Conservation (phyloP, 2,329 filamentous ascomycete species). For the Paramyrothecium sp. region DNA sequence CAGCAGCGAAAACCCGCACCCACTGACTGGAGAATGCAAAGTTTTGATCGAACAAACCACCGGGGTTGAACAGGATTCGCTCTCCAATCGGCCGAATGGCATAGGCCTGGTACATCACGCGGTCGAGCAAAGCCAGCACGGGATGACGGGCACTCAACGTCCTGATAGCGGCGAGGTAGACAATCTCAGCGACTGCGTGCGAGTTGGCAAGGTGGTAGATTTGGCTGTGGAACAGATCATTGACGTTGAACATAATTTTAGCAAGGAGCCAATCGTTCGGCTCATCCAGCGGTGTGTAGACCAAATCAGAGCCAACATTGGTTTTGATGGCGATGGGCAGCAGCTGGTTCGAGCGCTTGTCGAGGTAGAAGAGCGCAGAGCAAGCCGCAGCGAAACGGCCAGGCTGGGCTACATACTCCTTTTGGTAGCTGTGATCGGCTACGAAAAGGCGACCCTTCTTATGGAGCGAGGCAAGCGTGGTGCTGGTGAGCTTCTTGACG, state of each 20-base stretch:
- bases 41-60: constrained; percentile 11
- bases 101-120: constrained; percentile 23
- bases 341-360: constrained; percentile 36
- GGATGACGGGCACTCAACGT: constrained; percentile 45
- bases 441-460: constrained; percentile 38
- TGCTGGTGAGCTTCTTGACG: constrained; percentile 26
- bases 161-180: constrained; percentile 42
- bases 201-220: constrained; percentile 41
- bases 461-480: constrained; percentile 29
- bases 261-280: constrained; percentile 48
- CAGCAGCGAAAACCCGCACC: background rate
- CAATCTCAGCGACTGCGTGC: constrained; percentile 41
- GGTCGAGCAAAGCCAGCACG: constrained; percentile 33
- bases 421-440: constrained; percentile 26
- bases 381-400: constrained; percentile 37
- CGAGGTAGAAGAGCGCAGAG: constrained; percentile 46
- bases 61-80: constrained; percentile 20
- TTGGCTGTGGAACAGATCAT: constrained; percentile 44
- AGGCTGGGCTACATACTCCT: background rate
- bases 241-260: constrained; percentile 47
- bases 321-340: constrained; percentile 47
- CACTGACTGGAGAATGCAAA: background rate
- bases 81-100: constrained; percentile 15
- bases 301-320: constrained; percentile 31
- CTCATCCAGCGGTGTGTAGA: constrained; percentile 45